Conservation (phyloP, 1,139 yeast genomes). For the Pichia sp. region DNA sequence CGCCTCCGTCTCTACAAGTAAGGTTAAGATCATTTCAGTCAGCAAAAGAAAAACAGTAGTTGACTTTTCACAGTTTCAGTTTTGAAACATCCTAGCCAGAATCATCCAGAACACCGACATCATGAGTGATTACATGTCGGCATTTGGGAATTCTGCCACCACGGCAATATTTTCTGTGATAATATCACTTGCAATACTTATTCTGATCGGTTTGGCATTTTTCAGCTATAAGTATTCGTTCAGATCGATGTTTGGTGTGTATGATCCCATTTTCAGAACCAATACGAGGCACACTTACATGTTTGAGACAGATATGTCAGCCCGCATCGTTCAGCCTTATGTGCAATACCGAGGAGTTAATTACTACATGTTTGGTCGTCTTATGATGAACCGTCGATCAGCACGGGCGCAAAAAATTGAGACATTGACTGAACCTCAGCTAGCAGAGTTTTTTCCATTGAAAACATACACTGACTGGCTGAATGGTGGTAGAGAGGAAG, state of each 20-base stretch:
- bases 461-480: constrained; percentile 61
- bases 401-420: constrained; percentile 43
- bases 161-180: constrained; percentile 62
- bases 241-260: constrained; percentile 53
- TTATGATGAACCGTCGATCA: constrained; percentile 20
- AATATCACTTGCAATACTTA: constrained; percentile 55
- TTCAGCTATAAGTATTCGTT: constrained; percentile 58
- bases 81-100: neutral
- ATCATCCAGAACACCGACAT: neutral
- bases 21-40: neutral
- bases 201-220: constrained; percentile 52
- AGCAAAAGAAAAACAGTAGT: neutral
- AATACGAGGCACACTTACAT: constrained; percentile 23
- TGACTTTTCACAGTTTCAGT: neutral
- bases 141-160: constrained; percentile 41
- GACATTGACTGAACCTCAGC: constrained; percentile 53
- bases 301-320: constrained; percentile 20
- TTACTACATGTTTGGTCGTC: constrained; percentile 13
- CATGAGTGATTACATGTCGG: constrained; percentile 1
- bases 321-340: constrained; percentile 13
- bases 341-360: constrained; percentile 11
- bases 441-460: constrained; percentile 63
- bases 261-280: constrained; percentile 34
- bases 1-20: neutral
- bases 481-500: constrained; percentile 49